Evolutionary conservation across 1,284 basidiomycete genomes (phyloP).

Genomic region (Salmacisia buchloeana): DNA sequence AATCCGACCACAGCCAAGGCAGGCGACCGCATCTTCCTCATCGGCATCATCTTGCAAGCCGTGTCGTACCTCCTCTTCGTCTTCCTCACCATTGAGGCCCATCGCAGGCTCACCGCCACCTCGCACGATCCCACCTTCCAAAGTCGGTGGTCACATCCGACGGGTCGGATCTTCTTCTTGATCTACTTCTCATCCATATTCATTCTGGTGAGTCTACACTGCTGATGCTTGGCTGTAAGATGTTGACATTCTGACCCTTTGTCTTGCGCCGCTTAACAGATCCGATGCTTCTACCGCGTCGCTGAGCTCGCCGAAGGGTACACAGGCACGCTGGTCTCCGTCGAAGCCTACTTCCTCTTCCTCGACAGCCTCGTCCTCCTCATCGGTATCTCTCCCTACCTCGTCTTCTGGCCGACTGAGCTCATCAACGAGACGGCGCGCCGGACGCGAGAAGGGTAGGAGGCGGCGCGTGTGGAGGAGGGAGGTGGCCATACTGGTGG

Average conservation of each 20-base stretch:
- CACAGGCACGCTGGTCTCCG: not conserved
- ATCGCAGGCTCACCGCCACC: not conserved
- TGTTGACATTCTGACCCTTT: not conserved
- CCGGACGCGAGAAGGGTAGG: not conserved
- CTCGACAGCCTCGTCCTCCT: conserved; percentile 2
- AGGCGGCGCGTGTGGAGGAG: not conserved
- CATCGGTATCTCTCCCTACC: conserved; percentile 1
- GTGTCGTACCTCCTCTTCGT: conserved; percentile 10
- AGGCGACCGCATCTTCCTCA: conserved; percentile 1
- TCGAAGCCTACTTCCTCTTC: conserved; percentile 8
- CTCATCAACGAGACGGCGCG: conserved; percentile 2
- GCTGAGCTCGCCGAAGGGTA: conserved; percentile 4
- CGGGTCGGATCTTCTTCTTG: not conserved
- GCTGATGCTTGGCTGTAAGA: not conserved
- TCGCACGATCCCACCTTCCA: not conserved
- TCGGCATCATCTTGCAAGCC: conserved; percentile 9
- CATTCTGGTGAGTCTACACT: conserved; percentile 7
- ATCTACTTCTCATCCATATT: conserved; percentile 9
- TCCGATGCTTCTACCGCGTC: conserved; percentile 7
- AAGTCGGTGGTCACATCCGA: not conserved
- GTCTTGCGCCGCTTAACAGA: not conserved
- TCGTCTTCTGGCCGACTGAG: conserved; percentile 4
- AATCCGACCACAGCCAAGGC: not conserved
- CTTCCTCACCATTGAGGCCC: not conserved
- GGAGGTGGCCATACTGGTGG: not conserved